Evolutionary conservation across 306 rosid species (phyloP).

Genomic region (Vachellia collinsii): DNA sequence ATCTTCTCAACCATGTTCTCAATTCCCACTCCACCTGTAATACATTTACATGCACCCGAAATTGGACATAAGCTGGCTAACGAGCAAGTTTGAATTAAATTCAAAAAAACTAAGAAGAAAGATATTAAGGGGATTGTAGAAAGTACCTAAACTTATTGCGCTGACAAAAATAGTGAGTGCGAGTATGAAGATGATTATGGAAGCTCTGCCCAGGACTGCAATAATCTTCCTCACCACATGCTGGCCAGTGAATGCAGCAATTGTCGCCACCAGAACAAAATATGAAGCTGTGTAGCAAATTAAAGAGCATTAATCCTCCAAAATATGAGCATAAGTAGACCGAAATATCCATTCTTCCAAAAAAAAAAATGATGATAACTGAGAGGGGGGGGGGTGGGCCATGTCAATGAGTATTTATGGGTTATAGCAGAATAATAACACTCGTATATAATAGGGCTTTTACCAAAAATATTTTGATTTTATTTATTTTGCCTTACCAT

Average conservation of each 20-base stretch:
- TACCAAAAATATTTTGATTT: background rate
- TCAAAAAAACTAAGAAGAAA: background rate
- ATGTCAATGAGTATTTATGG: background rate
- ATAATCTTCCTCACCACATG: constrained; percentile 75
- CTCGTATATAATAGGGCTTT: background rate
- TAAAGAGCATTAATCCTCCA: background rate
- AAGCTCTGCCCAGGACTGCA: constrained; percentile 70
- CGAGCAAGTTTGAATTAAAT: background rate
- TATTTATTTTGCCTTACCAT: constrained; percentile 46
- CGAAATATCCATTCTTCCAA: background rate
- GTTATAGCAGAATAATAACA: background rate
- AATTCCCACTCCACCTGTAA: constrained; percentile 79
- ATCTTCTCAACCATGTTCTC: constrained; percentile 73
- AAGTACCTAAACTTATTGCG: constrained; percentile 81
- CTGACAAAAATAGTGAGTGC: constrained; percentile 76
- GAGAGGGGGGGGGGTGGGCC: background rate
- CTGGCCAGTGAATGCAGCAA: constrained; percentile 77
- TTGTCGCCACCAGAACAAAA: constrained; percentile 64
- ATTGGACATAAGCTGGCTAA: background rate
- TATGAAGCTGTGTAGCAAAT: constrained; percentile 62
- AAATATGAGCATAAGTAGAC: too few relatives aligned
- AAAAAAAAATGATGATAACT: background rate
- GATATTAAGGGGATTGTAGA: background rate
- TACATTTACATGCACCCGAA: background rate
- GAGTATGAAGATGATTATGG: constrained; percentile 76